Evolutionary conservation across 345 rosid genomes (phyloP).

Genomic region (Lumnitzera littorea): DNA sequence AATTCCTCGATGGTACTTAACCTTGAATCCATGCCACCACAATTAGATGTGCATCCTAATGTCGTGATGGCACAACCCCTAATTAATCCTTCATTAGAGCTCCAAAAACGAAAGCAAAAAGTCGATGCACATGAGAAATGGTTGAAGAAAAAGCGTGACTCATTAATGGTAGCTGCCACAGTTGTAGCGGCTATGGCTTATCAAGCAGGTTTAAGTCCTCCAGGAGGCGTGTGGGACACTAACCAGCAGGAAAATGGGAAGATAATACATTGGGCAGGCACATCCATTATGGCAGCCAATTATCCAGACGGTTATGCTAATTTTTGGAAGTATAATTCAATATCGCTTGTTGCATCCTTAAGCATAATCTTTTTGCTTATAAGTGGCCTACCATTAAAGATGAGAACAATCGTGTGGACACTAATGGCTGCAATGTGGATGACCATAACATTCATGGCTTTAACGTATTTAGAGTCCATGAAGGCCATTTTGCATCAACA

Average conservation of each 20-base stretch:
- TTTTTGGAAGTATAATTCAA: neutral
- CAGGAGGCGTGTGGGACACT: constrained; percentile 3
- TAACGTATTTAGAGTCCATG: no score
- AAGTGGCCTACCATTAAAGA: constrained; percentile 5
- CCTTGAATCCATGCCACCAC: no score
- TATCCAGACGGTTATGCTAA: neutral
- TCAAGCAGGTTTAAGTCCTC: constrained; percentile 14
- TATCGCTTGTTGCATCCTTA: constrained; percentile 10
- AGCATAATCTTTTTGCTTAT: constrained; percentile 10
- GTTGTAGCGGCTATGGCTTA: constrained; percentile 12
- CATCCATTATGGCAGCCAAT: constrained; percentile 4
- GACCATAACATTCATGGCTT: no score
- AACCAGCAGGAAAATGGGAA: no score
- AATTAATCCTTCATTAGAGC: no score
- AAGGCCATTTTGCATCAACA: no score
- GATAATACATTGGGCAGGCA: neutral
- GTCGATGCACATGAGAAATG: no score
- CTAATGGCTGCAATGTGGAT: no score
- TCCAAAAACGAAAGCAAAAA: no score
- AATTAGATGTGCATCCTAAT: no score
- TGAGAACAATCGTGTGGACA: neutral
- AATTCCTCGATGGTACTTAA: no score
- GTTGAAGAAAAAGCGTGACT: neutral
- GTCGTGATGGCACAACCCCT: no score
- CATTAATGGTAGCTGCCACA: neutral